phyloP scores from a whole-genome alignment of 1,284 basidiomycete species.

The Apiotrichum laibachii region DNA sequence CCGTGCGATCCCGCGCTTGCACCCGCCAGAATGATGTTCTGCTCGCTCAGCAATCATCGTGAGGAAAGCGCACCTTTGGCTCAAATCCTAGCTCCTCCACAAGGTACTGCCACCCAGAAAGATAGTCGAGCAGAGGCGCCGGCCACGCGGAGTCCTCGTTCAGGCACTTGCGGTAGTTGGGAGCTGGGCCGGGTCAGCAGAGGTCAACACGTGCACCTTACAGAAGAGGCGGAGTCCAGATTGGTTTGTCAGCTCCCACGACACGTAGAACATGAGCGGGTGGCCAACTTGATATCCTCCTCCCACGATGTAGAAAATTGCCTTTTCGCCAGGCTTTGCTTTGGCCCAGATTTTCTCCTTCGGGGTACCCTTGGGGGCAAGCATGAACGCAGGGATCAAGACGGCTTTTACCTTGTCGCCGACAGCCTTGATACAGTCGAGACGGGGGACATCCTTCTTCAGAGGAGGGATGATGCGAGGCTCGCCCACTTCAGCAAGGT shows the following conservation, averaged over 20 bases:
- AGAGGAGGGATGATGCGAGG: constrained; percentile 9
- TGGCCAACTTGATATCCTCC: constrained; percentile 19
- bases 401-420: constrained; percentile 9
- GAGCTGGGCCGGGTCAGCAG: constrained; percentile 5
- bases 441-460: not conserved
- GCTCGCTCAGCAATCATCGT: not conserved
- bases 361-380: constrained; percentile 14
- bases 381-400: constrained; percentile 8
- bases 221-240: constrained; percentile 6
- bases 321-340: constrained; percentile 13
- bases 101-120: constrained; percentile 18
- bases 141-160: constrained; percentile 14
- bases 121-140: constrained; percentile 11
- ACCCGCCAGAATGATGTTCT: constrained; percentile 19
- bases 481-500: constrained; percentile 10
- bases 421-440: constrained; percentile 3
- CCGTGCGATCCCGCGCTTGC: constrained; percentile 16
- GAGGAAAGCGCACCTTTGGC: constrained; percentile 16
- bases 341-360: constrained; percentile 9
- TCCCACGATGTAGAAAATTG: constrained; percentile 17
- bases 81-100: constrained; percentile 17
- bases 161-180: constrained; percentile 21
- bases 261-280: constrained; percentile 10
- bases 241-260: constrained; percentile 8
- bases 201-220: not conserved